These are phyloP conservation scores for Mycena citricolor DNA, from an alignment of 1,284 basidiomycete genomes.

Conservation along the genomic window DNA sequence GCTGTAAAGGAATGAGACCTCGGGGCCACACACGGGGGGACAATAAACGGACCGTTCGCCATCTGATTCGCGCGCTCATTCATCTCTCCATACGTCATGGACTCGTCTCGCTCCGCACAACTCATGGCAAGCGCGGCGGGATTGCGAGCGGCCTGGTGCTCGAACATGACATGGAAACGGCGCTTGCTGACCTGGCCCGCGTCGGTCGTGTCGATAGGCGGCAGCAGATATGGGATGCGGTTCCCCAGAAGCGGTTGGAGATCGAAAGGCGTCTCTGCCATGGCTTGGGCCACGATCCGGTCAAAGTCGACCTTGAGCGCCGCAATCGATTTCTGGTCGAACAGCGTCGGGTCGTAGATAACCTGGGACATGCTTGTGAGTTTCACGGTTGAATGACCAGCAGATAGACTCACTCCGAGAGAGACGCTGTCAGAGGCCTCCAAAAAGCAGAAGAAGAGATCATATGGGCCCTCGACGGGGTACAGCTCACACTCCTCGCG, in stretches of 20 bases:
- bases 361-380: background rate
- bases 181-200: background rate
- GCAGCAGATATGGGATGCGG: background rate
- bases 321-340: background rate
- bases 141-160: background rate
- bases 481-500: background rate
- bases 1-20: too few relatives aligned
- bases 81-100: background rate
- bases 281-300: background rate
- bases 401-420: background rate
- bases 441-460: conserved; percentile 3
- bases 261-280: background rate
- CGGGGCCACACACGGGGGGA: too few relatives aligned
- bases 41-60: background rate
- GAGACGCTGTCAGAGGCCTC: background rate
- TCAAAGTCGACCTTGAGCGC: background rate
- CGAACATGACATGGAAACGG: conserved; percentile 3
- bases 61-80: background rate
- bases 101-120: background rate
- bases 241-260: background rate
- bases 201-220: background rate
- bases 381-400: too few relatives aligned
- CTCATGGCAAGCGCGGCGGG: background rate
- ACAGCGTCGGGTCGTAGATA: conserved; percentile 1
- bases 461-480: background rate